Percentiles rank a stretch among this genome's conserved stretches.
Evolutionary conservation across 2,329 filamentous ascomycete species (phyloP).

Genomic region (Stenocarpella maydis): DNA sequence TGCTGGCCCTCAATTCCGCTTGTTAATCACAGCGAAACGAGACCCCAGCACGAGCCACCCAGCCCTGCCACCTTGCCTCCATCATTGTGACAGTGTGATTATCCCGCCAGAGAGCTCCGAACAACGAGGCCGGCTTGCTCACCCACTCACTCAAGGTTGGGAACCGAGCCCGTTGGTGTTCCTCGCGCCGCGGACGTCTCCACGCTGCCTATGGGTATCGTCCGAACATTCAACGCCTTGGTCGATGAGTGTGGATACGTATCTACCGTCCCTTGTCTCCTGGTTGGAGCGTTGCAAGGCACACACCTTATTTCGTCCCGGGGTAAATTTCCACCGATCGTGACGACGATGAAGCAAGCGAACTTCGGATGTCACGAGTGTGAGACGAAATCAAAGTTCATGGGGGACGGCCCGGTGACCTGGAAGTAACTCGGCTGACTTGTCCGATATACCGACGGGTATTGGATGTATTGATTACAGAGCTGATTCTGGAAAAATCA

Average conservation of each 20-base stretch:
- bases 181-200: not conserved
- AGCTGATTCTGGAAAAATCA: not conserved
- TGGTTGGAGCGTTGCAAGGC: not conserved
- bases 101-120: not conserved
- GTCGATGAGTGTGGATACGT: not conserved
- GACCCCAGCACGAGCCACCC: not conserved
- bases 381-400: not conserved
- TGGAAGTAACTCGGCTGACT: not conserved
- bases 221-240: not conserved
- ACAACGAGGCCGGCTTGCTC: not conserved
- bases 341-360: not conserved
- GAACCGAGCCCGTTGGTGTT: slow-evolving; percentile 1
- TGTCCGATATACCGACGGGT: not conserved
- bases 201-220: not conserved
- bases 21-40: slow-evolving; percentile 10
- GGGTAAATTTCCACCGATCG: not conserved
- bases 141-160: not conserved
- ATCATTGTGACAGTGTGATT: too few species aligned
- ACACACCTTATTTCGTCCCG: not conserved
- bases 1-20: not conserved
- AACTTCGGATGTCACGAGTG: not conserved
- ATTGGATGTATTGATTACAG: not conserved
- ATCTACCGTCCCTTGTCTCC: not conserved
- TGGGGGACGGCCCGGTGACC: not conserved
- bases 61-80: not conserved